Conservation (phyloP, 306 rosid species). For the Rubus idaeus region DNA sequence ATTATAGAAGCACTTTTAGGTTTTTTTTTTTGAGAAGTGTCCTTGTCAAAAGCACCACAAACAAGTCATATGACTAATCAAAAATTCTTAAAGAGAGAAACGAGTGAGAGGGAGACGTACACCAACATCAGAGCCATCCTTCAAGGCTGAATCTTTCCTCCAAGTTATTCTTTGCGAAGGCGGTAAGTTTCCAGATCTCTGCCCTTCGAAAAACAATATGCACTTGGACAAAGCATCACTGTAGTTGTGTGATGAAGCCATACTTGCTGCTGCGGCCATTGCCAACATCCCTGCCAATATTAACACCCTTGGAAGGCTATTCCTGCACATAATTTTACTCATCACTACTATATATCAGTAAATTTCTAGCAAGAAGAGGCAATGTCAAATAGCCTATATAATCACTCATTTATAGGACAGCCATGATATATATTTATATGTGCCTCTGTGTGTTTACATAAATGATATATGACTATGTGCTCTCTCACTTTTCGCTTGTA, state of each 20-base stretch:
- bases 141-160: constrained; percentile 20
- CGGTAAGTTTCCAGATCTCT: constrained; percentile 19
- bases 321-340: not conserved
- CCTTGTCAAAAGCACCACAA: too few relatives aligned
- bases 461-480: not conserved
- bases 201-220: constrained; percentile 21
- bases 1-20: too few relatives aligned
- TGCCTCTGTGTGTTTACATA: not conserved
- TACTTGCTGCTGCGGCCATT: not conserved
- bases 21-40: too few relatives aligned
- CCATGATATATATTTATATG: not conserved
- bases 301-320: constrained; percentile 9
- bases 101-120: too few relatives aligned
- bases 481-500: not conserved
- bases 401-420: not conserved
- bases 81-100: too few relatives aligned
- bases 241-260: constrained; percentile 7
- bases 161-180: constrained; percentile 15
- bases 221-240: constrained; percentile 19
- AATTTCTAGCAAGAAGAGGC: not conserved
- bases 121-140: not conserved
- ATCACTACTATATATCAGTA: not conserved
- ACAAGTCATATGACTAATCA: too few relatives aligned
- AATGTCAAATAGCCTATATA: not conserved
- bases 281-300: not conserved